Evolutionary conservation across 371 early-diverging fungal species (phyloP).

Genomic region (Lichtheimia ornata): DNA sequence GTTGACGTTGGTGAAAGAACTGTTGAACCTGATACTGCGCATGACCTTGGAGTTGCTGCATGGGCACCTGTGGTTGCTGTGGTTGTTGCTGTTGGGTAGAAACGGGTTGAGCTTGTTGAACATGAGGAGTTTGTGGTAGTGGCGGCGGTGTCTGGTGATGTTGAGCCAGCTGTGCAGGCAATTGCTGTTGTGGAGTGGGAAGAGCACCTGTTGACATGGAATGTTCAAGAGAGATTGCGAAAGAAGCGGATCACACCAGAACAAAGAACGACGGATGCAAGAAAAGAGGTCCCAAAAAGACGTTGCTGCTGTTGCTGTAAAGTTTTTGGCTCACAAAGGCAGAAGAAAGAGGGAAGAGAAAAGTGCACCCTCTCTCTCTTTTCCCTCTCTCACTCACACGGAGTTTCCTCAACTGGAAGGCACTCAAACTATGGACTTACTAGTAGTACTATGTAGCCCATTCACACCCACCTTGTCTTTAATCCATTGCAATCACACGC

Average conservation of each 20-base stretch:
- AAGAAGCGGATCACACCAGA: background rate
- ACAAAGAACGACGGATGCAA: background rate
- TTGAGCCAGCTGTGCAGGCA: slow-evolving; percentile 5
- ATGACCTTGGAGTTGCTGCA: slow-evolving; percentile 5
- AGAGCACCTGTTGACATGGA: slow-evolving; percentile 16
- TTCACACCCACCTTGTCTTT: too few species aligned
- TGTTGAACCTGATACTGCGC: slow-evolving; percentile 6
- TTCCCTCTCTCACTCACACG: too few species aligned
- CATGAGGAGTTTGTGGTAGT: slow-evolving; percentile 6
- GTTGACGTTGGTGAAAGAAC: background rate
- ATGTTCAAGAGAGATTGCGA: background rate
- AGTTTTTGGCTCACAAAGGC: too few species aligned
- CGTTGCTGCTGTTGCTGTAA: too few species aligned
- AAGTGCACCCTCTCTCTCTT: too few species aligned
- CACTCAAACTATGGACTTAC: too few species aligned
- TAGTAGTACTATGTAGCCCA: too few species aligned
- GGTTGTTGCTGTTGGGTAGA: background rate
- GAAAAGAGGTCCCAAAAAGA: too few species aligned
- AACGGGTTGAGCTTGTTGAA: background rate
- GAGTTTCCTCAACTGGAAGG: too few species aligned
- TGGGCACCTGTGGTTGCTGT: background rate
- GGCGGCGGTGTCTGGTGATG: slow-evolving; percentile 1
- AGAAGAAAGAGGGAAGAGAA: too few species aligned
- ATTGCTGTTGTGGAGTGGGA: slow-evolving; percentile 11
- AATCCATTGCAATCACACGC: too few species aligned